A percentile compares a stretch with the other conserved stretches of the same genome.
Evolutionary conservation across 2,329 filamentous ascomycete species (phyloP).

Genomic region (Fusarium sp.): DNA sequence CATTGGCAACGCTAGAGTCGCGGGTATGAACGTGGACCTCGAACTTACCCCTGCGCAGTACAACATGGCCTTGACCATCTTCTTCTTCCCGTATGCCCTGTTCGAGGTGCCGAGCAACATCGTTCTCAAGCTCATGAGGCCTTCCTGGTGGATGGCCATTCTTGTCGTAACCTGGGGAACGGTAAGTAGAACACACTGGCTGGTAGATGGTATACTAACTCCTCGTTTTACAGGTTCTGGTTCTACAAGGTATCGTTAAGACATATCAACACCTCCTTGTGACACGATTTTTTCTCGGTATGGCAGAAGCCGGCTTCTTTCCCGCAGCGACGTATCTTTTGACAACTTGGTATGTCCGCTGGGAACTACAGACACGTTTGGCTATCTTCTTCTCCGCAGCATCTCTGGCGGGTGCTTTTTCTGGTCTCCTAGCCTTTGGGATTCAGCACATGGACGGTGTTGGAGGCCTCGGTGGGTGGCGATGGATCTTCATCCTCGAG

Average conservation of each 20-base stretch:
- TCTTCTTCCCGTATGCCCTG: slow-evolving; percentile 18
- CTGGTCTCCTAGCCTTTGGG: slow-evolving; percentile 25
- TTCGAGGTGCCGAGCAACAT: slow-evolving; percentile 30
- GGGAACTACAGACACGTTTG: slow-evolving; percentile 22
- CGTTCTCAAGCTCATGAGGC: slow-evolving; percentile 12
- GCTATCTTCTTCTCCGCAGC: slow-evolving; percentile 34
- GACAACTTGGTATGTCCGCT: slow-evolving; percentile 29
- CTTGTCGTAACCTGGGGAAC: slow-evolving; percentile 14
- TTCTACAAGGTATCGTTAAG: slow-evolving; percentile 6
- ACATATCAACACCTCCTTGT: slow-evolving; percentile 2
- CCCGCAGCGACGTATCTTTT: slow-evolving; percentile 4
- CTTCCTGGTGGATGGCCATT: slow-evolving; percentile 4
- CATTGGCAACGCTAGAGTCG: slow-evolving; percentile 44
- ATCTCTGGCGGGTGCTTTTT: slow-evolving; percentile 47
- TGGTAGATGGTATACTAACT: neutral
- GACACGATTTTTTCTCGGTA: neutral
- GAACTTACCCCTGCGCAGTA: slow-evolving; percentile 60
- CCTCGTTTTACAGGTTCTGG: neutral
- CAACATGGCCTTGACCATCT: slow-evolving; percentile 61
- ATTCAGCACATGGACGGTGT: slow-evolving; percentile 25
- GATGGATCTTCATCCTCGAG: slow-evolving; percentile 1
- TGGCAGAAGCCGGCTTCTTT: slow-evolving; percentile 11
- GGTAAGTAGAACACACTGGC: neutral
- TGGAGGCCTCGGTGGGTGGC: slow-evolving; percentile 24
- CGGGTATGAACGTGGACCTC: slow-evolving; percentile 42